These are phyloP conservation scores for Toxoplasma gondii DNA, from an alignment of 169 alveolate species.

Conservation along the genomic window DNA sequence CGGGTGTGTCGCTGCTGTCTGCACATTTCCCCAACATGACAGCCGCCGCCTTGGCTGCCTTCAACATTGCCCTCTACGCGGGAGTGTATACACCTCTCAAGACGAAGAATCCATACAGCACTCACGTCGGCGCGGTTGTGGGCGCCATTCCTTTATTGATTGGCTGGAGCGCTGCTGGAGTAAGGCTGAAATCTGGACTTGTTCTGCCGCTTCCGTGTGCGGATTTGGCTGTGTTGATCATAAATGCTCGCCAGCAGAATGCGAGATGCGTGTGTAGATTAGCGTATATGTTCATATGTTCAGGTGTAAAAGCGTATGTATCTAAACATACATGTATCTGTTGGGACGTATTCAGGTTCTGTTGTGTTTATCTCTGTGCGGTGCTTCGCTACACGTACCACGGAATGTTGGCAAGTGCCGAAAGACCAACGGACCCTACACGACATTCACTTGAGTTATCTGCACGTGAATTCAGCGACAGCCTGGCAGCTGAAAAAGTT, in stretches of 20 bases:
- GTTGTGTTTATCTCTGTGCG: too few relatives aligned
- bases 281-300: background rate
- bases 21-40: background rate
- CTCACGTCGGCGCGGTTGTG: slow-evolving; percentile 67
- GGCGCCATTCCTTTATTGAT: slow-evolving; percentile 66
- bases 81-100: slow-evolving; percentile 69
- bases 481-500: too few relatives aligned
- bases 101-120: slow-evolving; percentile 50
- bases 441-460: too few relatives aligned
- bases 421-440: background rate
- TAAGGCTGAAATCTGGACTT: background rate
- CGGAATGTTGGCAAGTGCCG: too few relatives aligned
- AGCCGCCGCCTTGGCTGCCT: slow-evolving; percentile 47
- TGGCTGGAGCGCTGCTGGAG: slow-evolving; percentile 69
- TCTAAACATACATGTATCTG: background rate
- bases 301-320: background rate
- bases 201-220: background rate
- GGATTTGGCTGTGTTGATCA: background rate
- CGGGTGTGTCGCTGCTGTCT: slow-evolving; percentile 47
- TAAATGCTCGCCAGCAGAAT: background rate
- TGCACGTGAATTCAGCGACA: too few relatives aligned
- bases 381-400: too few relatives aligned
- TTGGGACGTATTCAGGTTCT: too few relatives aligned
- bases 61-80: slow-evolving; percentile 52
- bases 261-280: background rate